phyloP scores from a whole-genome alignment of 179 eudicot genomes.

The Silene noctiflora region DNA sequence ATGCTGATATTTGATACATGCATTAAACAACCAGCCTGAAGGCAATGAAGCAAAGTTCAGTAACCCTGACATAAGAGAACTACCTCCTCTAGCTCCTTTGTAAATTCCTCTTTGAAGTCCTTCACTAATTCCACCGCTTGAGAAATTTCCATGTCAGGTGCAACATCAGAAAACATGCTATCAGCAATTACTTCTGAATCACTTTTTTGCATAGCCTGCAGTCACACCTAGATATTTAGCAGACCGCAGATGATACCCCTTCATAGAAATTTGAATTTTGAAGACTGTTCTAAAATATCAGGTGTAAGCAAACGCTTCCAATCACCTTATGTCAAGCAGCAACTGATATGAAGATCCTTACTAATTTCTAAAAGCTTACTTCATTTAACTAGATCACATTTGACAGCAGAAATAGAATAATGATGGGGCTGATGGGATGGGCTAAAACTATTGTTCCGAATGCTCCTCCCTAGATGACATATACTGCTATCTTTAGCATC shows the following conservation, averaged over 20 bases:
- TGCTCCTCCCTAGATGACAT: background rate
- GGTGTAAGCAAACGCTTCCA: background rate
- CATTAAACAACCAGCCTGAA: background rate
- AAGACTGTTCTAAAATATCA: background rate
- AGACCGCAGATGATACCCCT: background rate
- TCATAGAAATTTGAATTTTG: background rate
- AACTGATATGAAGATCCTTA: background rate
- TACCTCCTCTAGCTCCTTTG: constrained; percentile 80
- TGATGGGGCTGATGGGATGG: background rate
- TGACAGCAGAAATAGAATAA: background rate
- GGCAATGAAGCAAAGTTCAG: constrained; percentile 3
- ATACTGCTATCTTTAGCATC: background rate
- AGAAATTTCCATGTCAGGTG: constrained; percentile 50
- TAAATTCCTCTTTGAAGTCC: constrained; percentile 78
- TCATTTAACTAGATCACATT: background rate
- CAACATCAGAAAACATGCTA: constrained; percentile 39
- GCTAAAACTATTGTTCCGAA: background rate
- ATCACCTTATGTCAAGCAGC: background rate
- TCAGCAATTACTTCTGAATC: constrained; percentile 30
- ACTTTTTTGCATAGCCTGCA: constrained; percentile 53
- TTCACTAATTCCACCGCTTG: constrained; percentile 47
- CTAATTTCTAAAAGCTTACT: background rate
- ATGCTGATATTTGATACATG: background rate
- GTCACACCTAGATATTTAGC: background rate
- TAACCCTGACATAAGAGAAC: background rate